phyloP scores from a whole-genome alignment of 345 rosid species.

The Gossypium herbaceum region DNA sequence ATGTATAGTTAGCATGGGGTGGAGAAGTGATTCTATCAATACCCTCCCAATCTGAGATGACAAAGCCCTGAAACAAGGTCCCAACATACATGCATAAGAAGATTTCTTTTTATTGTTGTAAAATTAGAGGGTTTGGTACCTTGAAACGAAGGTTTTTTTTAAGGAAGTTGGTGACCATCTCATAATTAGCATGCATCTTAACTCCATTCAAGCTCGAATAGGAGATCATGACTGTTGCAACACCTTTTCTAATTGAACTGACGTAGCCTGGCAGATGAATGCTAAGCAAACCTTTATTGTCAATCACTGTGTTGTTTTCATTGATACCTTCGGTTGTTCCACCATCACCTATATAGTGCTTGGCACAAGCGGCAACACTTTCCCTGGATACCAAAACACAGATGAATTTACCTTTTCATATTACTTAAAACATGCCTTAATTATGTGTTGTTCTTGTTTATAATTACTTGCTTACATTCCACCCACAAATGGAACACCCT shows the following conservation, averaged over 20 bases:
- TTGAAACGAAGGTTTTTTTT: conserved; percentile 45
- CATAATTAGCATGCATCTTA: conserved; percentile 52
- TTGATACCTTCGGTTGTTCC: conserved; percentile 51
- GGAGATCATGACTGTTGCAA: conserved; percentile 49
- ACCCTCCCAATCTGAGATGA: conserved; percentile 59
- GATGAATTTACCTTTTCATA: background rate
- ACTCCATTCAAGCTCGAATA: conserved; percentile 56
- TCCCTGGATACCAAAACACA: conserved; percentile 29
- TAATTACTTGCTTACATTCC: conserved; percentile 32
- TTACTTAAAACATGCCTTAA: background rate
- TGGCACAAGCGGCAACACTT: conserved; percentile 49
- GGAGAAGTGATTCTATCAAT: conserved; percentile 62
- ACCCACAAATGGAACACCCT: conserved; percentile 40
- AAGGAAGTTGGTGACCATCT: conserved; percentile 43
- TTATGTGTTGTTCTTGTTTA: background rate
- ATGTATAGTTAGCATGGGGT: conserved; percentile 57
- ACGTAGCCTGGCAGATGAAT: conserved; percentile 49
- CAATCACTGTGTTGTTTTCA: conserved; percentile 38
- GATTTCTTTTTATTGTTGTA: background rate
- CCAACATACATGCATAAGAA: background rate
- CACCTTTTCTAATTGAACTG: conserved; percentile 44
- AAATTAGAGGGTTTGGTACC: conserved; percentile 22
- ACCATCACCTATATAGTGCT: conserved; percentile 61
- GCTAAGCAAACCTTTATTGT: conserved; percentile 38
- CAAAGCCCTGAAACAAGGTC: conserved; percentile 42